A percentile compares a stretch with the other conserved stretches of the same genome.
These are phyloP conservation scores for Penicillium turbatum DNA, from an alignment of 495 filamentous ascomycete genomes.

Conservation along the genomic window DNA sequence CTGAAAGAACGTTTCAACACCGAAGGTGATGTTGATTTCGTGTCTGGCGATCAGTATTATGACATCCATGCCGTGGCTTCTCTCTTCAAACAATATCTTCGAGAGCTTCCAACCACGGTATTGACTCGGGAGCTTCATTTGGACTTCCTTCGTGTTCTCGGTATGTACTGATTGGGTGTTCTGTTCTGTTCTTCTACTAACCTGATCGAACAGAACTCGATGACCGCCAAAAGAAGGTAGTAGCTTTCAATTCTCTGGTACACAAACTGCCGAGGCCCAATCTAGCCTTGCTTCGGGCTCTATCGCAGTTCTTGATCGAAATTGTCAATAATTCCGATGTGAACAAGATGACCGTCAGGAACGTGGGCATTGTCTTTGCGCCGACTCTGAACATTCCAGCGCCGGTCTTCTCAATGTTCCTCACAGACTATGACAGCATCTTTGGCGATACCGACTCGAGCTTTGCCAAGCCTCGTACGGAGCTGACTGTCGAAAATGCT, in stretches of 20 bases:
- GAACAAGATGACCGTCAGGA: conserved; percentile 98
- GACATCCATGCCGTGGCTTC: conserved; percentile 96
- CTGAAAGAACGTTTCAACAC: conserved; percentile 88
- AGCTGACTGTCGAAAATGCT: conserved; percentile 42
- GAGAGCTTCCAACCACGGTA: conserved; percentile 86
- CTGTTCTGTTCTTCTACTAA: conserved; percentile 11
- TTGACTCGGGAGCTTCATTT: conserved; percentile 86
- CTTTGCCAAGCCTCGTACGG: conserved; percentile 25
- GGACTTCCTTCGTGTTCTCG: conserved; percentile 81
- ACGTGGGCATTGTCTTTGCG: conserved; percentile 98
- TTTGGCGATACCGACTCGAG: conserved; percentile 55
- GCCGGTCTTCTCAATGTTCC: conserved; percentile 87
- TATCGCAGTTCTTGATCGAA: conserved; percentile 80
- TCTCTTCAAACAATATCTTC: conserved; percentile 87
- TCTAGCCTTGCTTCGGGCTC: conserved; percentile 69
- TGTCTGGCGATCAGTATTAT: conserved; percentile 79
- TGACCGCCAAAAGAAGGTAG: conserved; percentile 70
- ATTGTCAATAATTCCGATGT: conserved; percentile 84
- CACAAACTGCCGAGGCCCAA: conserved; percentile 79
- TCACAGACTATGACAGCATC: conserved; percentile 83
- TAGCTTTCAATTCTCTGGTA: conserved; percentile 80
- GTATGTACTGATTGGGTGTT: conserved; percentile 43
- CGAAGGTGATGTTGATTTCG: conserved; percentile 88
- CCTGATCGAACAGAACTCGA: conserved; percentile 48
- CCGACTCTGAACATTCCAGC: conserved; percentile 96